Percentiles rank a stretch among this genome's conserved stretches.
Evolutionary conservation across 2,329 filamentous ascomycete genomes (phyloP).

Genomic region (Rhynchosporium agropyri): DNA sequence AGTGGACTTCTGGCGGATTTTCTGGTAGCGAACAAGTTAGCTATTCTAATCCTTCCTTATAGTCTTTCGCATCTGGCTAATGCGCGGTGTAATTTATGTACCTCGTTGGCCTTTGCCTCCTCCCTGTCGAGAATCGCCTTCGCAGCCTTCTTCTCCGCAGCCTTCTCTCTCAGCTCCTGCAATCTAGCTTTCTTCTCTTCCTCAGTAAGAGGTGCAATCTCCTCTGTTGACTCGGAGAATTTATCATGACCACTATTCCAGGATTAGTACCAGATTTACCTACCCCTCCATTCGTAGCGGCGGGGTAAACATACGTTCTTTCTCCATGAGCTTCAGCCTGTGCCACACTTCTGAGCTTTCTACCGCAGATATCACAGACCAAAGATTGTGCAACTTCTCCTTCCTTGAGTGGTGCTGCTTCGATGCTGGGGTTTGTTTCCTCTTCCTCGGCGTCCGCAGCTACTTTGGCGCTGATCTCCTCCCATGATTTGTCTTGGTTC

Average conservation of each 20-base stretch:
- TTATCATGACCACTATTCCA: constrained; percentile 73
- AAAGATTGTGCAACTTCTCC: constrained; percentile 78
- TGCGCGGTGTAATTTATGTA: constrained; percentile 43
- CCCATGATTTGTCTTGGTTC: constrained; percentile 84
- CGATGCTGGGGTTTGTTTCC: constrained; percentile 55
- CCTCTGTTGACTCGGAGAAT: constrained; percentile 91
- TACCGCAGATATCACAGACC: constrained; percentile 92
- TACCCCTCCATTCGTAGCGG: constrained; percentile 13
- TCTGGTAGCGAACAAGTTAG: constrained; percentile 44
- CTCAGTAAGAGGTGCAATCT: constrained; percentile 86
- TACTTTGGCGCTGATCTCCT: constrained; percentile 67
- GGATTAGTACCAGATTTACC: constrained; percentile 21
- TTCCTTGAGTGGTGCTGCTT: constrained; percentile 67
- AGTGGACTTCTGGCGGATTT: constrained; percentile 82
- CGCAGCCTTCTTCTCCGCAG: constrained; percentile 71
- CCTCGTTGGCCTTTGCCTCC: constrained; percentile 84
- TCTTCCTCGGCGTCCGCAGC: constrained; percentile 43
- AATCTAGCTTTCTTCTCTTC: constrained; percentile 87
- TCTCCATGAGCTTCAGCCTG: constrained; percentile 88
- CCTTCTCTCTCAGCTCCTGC: constrained; percentile 70
- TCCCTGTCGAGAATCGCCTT: constrained; percentile 75
- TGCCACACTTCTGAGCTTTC: constrained; percentile 79
- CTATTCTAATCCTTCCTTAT: not conserved
- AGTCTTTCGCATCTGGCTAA: not conserved
- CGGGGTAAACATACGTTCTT: constrained; percentile 62